Evolutionary conservation across 2,329 filamentous ascomycete species (phyloP), one percentile per base, ranked within the genome.

Genomic region (Chaetomiaceae sp.): DNA sequence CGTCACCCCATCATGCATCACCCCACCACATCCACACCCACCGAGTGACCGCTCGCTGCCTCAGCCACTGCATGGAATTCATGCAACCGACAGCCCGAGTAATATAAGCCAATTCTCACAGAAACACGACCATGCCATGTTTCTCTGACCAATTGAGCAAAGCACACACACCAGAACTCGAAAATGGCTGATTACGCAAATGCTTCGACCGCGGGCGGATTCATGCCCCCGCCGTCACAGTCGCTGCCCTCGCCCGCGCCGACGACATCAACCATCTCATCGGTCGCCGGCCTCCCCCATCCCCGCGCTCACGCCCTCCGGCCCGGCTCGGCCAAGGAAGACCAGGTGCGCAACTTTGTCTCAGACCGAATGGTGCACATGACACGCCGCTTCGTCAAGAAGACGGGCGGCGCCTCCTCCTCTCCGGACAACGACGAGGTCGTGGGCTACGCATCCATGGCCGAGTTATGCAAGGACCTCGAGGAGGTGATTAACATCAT

Each of bases 401-500:
- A 82, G 60, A 76, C 77, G 48, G 72, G 73, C 37, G 64, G 68
- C 0, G 64, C 70, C 0, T 70, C 74, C 0, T 64, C 70, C 0
- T 70, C 74, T 33, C 69, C 39, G 70, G 17, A 19, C 3, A 21
- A 34, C n/a, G 17, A 81, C 51, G 68, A 73, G 12, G 67, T 78
- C 2, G 64, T 71, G 2, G 79, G 78, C 19, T 83, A 81, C 62
- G 67, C 73, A 48, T 79, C 69, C 45, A 87, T 92, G 65, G 74
- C 72, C 44, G 85, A 91, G 62, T 78, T 89, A 4, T 88, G 82
- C 48, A 79, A 73, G 50, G 89, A 96, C 62, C 68, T 95, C 1
- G 86, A 91, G 50, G 75, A 76, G 5, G 65, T 96, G 12, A 70
- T 95, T 14, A 86, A 95, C 66, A 78, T 95, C 7, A 70, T 96